Conservation (phyloP, 345 rosid species). For the Trapa incisa region DNA sequence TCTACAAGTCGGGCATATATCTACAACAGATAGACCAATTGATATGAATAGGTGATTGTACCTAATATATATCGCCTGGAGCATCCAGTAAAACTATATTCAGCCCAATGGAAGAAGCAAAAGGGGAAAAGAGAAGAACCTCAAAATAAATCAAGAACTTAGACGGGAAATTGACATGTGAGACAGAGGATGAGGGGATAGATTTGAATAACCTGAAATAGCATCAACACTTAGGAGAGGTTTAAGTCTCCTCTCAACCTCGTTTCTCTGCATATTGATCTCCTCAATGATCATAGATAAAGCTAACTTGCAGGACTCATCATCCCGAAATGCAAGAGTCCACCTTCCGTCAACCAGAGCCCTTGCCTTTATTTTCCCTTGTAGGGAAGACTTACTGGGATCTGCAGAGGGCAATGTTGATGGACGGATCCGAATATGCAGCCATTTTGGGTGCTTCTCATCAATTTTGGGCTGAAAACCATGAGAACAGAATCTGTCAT, state of each 20-base stretch:
- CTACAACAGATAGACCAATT: not conserved
- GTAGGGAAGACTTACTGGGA: slow-evolving; percentile 33
- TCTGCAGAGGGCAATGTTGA: slow-evolving; percentile 49
- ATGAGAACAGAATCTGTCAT: not conserved
- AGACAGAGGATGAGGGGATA: not conserved
- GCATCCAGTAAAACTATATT: not conserved
- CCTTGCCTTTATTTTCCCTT: slow-evolving; percentile 39
- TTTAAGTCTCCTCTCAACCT: slow-evolving; percentile 63
- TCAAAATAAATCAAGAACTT: not conserved
- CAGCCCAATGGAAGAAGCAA: not conserved
- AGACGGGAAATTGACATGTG: not conserved
- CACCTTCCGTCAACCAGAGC: slow-evolving; percentile 86
- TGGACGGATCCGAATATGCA: slow-evolving; percentile 85
- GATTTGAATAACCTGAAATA: slow-evolving; percentile 1
- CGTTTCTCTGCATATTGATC: slow-evolving; percentile 47
- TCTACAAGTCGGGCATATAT: not conserved
- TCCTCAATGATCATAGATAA: slow-evolving; percentile 54
- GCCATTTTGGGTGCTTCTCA: slow-evolving; percentile 72
- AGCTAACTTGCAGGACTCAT: slow-evolving; percentile 64
- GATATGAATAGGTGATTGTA: not conserved
- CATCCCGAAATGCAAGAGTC: slow-evolving; percentile 82
- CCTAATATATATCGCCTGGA: not conserved
- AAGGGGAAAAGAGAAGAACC: not conserved
- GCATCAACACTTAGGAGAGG: slow-evolving; percentile 48
- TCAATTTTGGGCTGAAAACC: slow-evolving; percentile 64